Conservation (phyloP, 2,329 filamentous ascomycete species). For the Curvularia spicifera region DNA sequence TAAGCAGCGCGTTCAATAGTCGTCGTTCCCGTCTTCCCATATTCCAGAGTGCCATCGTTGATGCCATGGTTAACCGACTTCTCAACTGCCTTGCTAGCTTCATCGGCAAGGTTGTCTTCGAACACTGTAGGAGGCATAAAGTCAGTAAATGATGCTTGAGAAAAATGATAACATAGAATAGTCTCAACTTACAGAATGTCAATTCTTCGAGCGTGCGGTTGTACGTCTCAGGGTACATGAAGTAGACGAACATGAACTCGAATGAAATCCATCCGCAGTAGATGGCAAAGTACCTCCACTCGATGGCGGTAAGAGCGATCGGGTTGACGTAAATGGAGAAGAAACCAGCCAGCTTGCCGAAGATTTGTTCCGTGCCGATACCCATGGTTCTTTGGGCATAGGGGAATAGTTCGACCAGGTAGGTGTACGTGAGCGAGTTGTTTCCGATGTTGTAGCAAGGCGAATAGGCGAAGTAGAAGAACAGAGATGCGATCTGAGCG, state of each 20-base stretch:
- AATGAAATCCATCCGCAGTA: constrained; percentile 63
- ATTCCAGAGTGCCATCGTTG: not conserved
- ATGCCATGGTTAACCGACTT: constrained; percentile 42
- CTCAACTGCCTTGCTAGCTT: constrained; percentile 43
- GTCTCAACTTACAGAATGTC: constrained; percentile 48
- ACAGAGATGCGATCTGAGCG: constrained; percentile 54
- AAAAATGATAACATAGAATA: not conserved
- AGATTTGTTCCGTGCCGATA: constrained; percentile 64
- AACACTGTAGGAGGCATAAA: constrained; percentile 33
- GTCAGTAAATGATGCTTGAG: constrained; percentile 16
- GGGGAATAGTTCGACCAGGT: constrained; percentile 66
- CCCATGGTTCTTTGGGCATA: constrained; percentile 64
- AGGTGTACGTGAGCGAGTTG: constrained; percentile 69
- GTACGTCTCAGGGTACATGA: constrained; percentile 68
- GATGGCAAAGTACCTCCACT: constrained; percentile 63
- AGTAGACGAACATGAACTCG: constrained; percentile 62
- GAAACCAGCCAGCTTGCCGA: constrained; percentile 58
- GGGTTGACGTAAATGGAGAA: constrained; percentile 61
- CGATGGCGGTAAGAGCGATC: constrained; percentile 62
- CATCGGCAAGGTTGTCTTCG: constrained; percentile 43
- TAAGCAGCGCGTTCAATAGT: constrained; percentile 31
- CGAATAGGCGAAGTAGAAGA: constrained; percentile 67
- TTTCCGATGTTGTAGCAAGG: constrained; percentile 69
- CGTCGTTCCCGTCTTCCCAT: constrained; percentile 27
- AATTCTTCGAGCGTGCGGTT: constrained; percentile 66